Conservation (phyloP, 2,329 filamentous ascomycete species). For the Xylariaceae sp. region DNA sequence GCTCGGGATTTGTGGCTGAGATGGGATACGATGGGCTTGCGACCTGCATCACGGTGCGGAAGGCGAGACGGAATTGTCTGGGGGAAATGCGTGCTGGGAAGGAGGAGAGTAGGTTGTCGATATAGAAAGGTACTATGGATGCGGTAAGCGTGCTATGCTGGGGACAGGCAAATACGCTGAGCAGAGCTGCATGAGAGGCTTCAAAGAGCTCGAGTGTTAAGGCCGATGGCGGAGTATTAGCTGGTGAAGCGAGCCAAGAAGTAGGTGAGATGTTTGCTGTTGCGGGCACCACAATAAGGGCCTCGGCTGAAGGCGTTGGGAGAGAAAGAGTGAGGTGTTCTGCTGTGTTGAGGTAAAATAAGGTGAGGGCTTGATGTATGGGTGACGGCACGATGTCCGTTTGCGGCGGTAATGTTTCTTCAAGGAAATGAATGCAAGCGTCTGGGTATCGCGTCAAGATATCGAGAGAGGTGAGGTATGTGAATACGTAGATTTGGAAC, state of each 20-base stretch:
- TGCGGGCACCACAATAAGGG: conserved; percentile 67
- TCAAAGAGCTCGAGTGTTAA: conserved; percentile 65
- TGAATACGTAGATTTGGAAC: conserved; percentile 81
- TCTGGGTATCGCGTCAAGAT: conserved; percentile 66
- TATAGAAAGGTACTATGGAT: conserved; percentile 73
- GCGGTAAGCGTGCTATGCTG: conserved; percentile 67
- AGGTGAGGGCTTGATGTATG: conserved; percentile 66
- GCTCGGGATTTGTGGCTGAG: conserved; percentile 63
- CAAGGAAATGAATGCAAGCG: conserved; percentile 61
- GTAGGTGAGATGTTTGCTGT: conserved; percentile 59
- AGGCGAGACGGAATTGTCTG: conserved; percentile 82
- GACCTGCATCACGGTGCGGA: conserved; percentile 77
- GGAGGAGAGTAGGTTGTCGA: conserved; percentile 70
- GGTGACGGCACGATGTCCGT: conserved; percentile 54
- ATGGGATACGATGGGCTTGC: conserved; percentile 74
- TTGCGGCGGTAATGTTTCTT: conserved; percentile 50
- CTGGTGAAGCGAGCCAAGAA: conserved; percentile 24
- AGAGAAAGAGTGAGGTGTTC: conserved; percentile 75
- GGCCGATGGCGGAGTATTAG: conserved; percentile 37
- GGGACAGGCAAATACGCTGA: conserved; percentile 75
- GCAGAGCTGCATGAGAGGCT: conserved; percentile 74
- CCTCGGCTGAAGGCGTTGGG: conserved; percentile 60
- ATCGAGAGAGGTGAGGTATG: conserved; percentile 76
- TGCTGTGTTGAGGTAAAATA: conserved; percentile 82
- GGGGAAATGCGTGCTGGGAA: conserved; percentile 75